Conservation (phyloP, 108 stramenopile genomes). For the Nitzschia inconspicua region DNA sequence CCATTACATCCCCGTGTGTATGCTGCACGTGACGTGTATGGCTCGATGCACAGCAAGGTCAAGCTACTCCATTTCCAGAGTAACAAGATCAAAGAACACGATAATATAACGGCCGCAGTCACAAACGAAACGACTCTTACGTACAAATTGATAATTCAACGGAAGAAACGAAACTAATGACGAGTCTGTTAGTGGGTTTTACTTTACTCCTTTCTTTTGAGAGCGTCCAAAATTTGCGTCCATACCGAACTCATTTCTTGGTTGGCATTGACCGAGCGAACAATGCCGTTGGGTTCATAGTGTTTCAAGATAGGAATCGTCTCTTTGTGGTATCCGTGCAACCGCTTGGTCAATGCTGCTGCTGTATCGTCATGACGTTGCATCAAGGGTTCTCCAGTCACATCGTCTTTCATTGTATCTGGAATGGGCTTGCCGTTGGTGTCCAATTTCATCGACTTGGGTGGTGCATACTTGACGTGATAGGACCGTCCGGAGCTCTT, state of each 20-base stretch:
- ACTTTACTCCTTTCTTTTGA: constrained; percentile 40
- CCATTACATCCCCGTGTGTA: too few relatives aligned
- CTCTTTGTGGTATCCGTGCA: constrained; percentile 93
- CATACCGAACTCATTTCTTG: constrained; percentile 90
- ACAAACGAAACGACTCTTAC: too few relatives aligned
- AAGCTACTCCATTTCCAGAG: too few relatives aligned
- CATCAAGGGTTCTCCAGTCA: constrained; percentile 93
- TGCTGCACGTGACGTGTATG: too few relatives aligned
- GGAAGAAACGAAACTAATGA: too few relatives aligned
- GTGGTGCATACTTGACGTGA: constrained; percentile 97
- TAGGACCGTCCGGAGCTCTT: constrained; percentile 91
- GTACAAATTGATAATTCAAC: too few relatives aligned
- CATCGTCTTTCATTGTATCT: constrained; percentile 87
- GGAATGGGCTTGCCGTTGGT: constrained; percentile 56
- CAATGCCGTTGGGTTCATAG: constrained; percentile 87
- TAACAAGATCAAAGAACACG: too few relatives aligned
- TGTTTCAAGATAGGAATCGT: constrained; percentile 95
- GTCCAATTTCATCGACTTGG: constrained; percentile 76
- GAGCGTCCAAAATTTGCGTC: constrained; percentile 67
- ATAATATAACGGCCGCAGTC: too few relatives aligned
- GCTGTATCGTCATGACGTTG: constrained; percentile 97
- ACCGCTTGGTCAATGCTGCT: constrained; percentile 82
- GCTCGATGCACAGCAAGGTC: too few relatives aligned
- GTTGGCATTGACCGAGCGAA: constrained; percentile 87
- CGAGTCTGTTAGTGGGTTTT: too few relatives aligned